These are phyloP conservation scores for Coemansia sp. DNA, from an alignment of 192 early-diverging fungal species.

Conservation along the genomic window DNA sequence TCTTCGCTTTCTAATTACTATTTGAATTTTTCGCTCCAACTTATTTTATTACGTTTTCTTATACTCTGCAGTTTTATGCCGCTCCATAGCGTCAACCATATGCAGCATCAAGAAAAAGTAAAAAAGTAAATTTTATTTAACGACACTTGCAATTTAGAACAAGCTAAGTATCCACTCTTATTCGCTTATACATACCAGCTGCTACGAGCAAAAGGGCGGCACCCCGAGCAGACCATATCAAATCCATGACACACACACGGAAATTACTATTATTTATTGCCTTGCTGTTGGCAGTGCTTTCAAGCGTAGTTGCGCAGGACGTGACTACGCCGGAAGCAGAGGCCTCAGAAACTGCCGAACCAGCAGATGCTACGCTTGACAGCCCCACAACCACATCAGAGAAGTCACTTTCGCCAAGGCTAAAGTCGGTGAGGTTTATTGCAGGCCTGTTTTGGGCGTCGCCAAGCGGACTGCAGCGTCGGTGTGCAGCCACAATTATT, in stretches of 20 bases:
- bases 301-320: constrained; percentile 5
- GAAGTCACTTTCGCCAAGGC: constrained; percentile 7
- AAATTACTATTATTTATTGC: not conserved
- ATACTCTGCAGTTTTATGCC: not conserved
- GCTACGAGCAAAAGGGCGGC: not conserved
- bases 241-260: not conserved
- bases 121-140: not conserved
- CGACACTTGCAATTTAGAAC: not conserved
- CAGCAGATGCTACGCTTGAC: not conserved
- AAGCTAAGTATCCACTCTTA: no score
- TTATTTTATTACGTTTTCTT: not conserved
- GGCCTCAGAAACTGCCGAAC: not conserved
- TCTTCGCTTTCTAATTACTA: not conserved
- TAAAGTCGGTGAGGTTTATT: constrained; percentile 31
- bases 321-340: not conserved
- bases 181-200: not conserved
- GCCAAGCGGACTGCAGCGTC: constrained; percentile 22
- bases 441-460: constrained; percentile 46
- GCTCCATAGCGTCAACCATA: not conserved
- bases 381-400: not conserved
- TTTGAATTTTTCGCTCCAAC: not conserved
- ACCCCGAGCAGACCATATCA: not conserved
- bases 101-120: not conserved
- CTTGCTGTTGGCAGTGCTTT: not conserved
- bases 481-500: constrained; percentile 41